phyloP scores from a whole-genome alignment of 2,329 filamentous ascomycete genomes.

The Cytospora schulzeri region DNA sequence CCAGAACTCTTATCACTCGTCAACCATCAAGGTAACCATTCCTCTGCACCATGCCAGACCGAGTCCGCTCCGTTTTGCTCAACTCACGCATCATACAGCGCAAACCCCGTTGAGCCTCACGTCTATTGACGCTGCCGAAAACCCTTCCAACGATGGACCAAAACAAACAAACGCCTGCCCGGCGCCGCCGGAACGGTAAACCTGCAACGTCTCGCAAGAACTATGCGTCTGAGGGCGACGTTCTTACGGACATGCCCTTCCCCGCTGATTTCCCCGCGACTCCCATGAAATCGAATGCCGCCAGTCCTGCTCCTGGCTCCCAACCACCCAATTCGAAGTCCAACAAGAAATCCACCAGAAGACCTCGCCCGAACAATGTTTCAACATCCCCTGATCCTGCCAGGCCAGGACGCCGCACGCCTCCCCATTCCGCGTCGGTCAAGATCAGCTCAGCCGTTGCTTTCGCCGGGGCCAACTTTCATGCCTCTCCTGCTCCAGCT shows the following conservation, averaged over 20 bases:
- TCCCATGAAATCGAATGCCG: slow-evolving; percentile 47
- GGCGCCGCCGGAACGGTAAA: slow-evolving; percentile 45
- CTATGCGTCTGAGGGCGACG: slow-evolving; percentile 63
- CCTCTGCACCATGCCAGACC: neutral
- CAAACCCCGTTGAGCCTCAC: slow-evolving; percentile 1
- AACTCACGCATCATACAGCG: slow-evolving; percentile 1
- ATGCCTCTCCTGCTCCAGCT: slow-evolving; percentile 89
- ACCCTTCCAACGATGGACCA: slow-evolving; percentile 38
- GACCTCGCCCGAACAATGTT: slow-evolving; percentile 36
- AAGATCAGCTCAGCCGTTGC: slow-evolving; percentile 52
- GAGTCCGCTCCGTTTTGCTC: slow-evolving; percentile 8
- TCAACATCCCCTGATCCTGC: slow-evolving; percentile 46
- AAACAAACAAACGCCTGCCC: slow-evolving; percentile 41
- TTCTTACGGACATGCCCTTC: slow-evolving; percentile 39
- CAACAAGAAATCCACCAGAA: slow-evolving; percentile 36
- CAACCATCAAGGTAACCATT: slow-evolving; percentile 13
- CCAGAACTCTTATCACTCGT: slow-evolving; percentile 1
- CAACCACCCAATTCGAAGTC: slow-evolving; percentile 37
- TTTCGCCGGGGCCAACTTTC: slow-evolving; percentile 86
- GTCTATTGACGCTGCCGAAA: neutral
- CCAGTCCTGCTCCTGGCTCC: slow-evolving; percentile 39
- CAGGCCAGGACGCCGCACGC: slow-evolving; percentile 47
- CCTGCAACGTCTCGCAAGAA: slow-evolving; percentile 49
- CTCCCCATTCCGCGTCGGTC: slow-evolving; percentile 45
- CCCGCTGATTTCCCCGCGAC: slow-evolving; percentile 46